Conservation (phyloP, 345 rosid genomes). For the Noccaea caerulescens region DNA sequence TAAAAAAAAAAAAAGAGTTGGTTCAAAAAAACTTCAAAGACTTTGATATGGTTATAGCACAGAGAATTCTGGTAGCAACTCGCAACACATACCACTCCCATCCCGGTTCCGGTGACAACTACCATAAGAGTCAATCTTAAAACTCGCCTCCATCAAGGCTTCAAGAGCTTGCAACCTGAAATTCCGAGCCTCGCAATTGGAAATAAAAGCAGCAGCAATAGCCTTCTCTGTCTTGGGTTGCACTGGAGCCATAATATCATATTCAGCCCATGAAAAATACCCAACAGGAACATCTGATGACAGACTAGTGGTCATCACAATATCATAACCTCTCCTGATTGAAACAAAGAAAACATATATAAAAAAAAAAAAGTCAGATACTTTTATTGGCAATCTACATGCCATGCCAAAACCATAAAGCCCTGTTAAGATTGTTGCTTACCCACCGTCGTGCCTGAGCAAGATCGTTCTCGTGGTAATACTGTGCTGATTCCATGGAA, state of each 20-base stretch:
- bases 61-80: conserved; percentile 7
- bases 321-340: conserved; percentile 66
- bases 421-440: conserved; percentile 60
- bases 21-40: conserved; percentile 6
- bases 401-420: conserved; percentile 18
- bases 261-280: conserved; percentile 96
- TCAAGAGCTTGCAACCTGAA: conserved; percentile 85
- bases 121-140: conserved; percentile 86
- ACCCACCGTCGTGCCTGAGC: conserved; percentile 94
- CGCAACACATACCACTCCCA: conserved; percentile 60
- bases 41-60: background rate
- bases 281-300: conserved; percentile 98
- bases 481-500: conserved; percentile 93
- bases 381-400: background rate
- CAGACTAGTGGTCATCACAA: conserved; percentile 95
- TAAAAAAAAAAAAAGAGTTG: background rate
- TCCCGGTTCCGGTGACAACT: conserved; percentile 75
- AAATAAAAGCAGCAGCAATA: conserved; percentile 91
- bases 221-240: conserved; percentile 82
- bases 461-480: conserved; percentile 69
- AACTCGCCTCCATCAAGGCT: conserved; percentile 58
- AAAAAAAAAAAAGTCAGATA: background rate
- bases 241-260: conserved; percentile 87
- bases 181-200: conserved; percentile 84
- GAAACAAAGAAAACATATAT: background rate